A percentile compares a stretch with the other conserved stretches of the same genome.
phyloP scores from a whole-genome alignment of 2,329 filamentous ascomycete species.

The Arachnomyces sp. region DNA sequence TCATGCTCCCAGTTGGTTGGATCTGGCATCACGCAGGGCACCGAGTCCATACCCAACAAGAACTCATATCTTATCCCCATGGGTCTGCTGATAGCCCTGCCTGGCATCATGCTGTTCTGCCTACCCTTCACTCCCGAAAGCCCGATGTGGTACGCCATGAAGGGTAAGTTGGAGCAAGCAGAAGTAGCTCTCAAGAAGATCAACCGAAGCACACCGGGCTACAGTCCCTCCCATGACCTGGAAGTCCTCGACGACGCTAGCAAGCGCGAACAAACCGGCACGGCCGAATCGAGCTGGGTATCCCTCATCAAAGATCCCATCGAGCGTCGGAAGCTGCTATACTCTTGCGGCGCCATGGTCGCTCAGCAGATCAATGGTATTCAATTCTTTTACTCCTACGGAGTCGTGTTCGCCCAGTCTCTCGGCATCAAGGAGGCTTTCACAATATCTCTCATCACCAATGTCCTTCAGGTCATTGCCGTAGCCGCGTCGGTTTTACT shows the following conservation, averaged over 20 bases:
- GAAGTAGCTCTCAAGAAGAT: constrained; percentile 26
- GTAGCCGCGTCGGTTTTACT: constrained; percentile 33
- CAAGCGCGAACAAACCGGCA: constrained; percentile 18
- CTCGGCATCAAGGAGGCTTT: constrained; percentile 38
- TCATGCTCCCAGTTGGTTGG: constrained; percentile 23
- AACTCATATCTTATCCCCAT: constrained; percentile 25
- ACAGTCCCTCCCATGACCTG: constrained; percentile 23
- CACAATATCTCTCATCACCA: constrained; percentile 36
- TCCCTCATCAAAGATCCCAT: constrained; percentile 38
- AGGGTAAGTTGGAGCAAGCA: constrained; percentile 21
- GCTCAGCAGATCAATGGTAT: constrained; percentile 46
- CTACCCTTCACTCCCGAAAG: constrained; percentile 22
- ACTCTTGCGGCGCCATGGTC: constrained; percentile 37
- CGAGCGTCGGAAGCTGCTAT: constrained; percentile 42
- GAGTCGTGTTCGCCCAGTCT: constrained; percentile 36
- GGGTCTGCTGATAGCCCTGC: constrained; percentile 19
- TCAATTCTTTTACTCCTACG: constrained; percentile 41
- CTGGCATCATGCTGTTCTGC: constrained; percentile 17
- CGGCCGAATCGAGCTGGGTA: constrained; percentile 30
- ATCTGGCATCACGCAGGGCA: constrained; percentile 23
- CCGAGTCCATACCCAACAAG: too few species aligned
- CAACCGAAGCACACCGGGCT: constrained; percentile 22
- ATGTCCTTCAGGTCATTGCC: constrained; percentile 38
- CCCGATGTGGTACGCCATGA: constrained; percentile 27
- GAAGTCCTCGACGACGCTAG: constrained; percentile 16